Base-by-base conservation (phyloP, 2,329 filamentous ascomycete genomes). In the Phoma sp. region DNA sequence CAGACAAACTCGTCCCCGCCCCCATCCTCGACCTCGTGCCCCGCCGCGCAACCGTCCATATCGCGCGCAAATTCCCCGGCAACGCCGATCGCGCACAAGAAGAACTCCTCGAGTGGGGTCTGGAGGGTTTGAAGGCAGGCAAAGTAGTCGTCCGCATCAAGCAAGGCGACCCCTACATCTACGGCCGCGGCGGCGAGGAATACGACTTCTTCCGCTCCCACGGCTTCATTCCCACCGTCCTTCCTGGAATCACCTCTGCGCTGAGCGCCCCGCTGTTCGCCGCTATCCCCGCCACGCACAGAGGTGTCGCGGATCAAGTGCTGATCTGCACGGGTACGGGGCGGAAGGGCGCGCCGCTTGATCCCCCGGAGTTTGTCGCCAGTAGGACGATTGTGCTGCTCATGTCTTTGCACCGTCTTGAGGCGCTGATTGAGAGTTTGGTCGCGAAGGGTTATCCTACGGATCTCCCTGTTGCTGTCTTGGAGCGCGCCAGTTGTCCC, bases 311-410 rank as follows among this genome's bases (percentile, higher is more conserved):
- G 3, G 95, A 99, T 69, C 93, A 98, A 75, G 88, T 99, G 0
- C 82, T 99, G 21, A 84, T 99, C n/a, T 98, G 95, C 77, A 99
- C 95, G 0, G 95, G 95, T 0, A 99, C 95, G 0, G 95, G 95
- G 1, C 86, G 95, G 67, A 96, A 96, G 76, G 95, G 95, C 11
- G 89, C 85, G 48, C 81, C 91, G 0, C 92, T 92, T 0, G 80
- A 85, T n/a, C 92, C 92, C 28, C 95, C 95, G 0, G 87, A 87
- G 58, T 96, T 87, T 72, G 85, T 93, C 0, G 73, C 82, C 2
- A 89, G 84, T 7, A 84, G 93, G 52, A 98, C 95, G 0, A 90
- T 95, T 1, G 90, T 99, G 4, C 96, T 98, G 62, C 78, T 99
- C 40, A 99, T 99, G 95, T 92, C 92, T 4, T 78, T 99, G 59